phyloP scores from a whole-genome alignment of 2,329 filamentous ascomycete genomes.

The Phialemoniopsis sp. region DNA sequence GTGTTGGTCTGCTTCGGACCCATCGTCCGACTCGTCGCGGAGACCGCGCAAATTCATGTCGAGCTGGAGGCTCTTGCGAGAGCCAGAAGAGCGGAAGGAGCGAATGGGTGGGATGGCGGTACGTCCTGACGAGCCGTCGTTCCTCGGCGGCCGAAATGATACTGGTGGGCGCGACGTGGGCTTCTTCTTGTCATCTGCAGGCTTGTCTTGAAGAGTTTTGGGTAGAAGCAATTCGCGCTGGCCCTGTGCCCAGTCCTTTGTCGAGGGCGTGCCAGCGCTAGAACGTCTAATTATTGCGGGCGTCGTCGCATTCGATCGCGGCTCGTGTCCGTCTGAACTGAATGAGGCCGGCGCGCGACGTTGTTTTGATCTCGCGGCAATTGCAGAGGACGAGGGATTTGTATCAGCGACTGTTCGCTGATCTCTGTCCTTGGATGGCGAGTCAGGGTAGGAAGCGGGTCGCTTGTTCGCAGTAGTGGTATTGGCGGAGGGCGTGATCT shows the following conservation, averaged over 20 bases:
- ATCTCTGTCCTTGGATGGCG: slow-evolving; percentile 13
- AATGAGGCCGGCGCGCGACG: slow-evolving; percentile 33
- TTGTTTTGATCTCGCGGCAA: slow-evolving; percentile 23
- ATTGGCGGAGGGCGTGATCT: slow-evolving; percentile 11
- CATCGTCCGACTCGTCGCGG: slow-evolving; percentile 37
- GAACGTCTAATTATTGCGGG: slow-evolving; percentile 19
- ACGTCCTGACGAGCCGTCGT: slow-evolving; percentile 19
- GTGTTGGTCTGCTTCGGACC: slow-evolving; percentile 36
- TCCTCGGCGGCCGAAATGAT: slow-evolving; percentile 41
- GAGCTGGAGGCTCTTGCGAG: slow-evolving; percentile 48
- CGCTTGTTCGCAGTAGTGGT: slow-evolving; percentile 20
- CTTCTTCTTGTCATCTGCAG: slow-evolving; percentile 44
- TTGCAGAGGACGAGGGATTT: slow-evolving; percentile 18
- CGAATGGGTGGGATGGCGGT: slow-evolving; percentile 48
- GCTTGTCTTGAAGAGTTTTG: slow-evolving; percentile 35
- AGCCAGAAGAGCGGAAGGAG: slow-evolving; percentile 51
- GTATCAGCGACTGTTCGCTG: slow-evolving; percentile 19
- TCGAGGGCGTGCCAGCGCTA: slow-evolving; percentile 12
- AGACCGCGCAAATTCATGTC: slow-evolving; percentile 44
- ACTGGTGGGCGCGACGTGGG: slow-evolving; percentile 41
- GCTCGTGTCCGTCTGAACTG: slow-evolving; percentile 27
- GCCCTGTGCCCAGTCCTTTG: slow-evolving; percentile 30
- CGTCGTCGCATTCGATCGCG: slow-evolving; percentile 20
- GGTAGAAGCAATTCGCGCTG: slow-evolving; percentile 44
- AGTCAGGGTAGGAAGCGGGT: slow-evolving; percentile 32